Conservation (phyloP, 2,329 filamentous ascomycete species). For the Epichloe coenophiala region DNA sequence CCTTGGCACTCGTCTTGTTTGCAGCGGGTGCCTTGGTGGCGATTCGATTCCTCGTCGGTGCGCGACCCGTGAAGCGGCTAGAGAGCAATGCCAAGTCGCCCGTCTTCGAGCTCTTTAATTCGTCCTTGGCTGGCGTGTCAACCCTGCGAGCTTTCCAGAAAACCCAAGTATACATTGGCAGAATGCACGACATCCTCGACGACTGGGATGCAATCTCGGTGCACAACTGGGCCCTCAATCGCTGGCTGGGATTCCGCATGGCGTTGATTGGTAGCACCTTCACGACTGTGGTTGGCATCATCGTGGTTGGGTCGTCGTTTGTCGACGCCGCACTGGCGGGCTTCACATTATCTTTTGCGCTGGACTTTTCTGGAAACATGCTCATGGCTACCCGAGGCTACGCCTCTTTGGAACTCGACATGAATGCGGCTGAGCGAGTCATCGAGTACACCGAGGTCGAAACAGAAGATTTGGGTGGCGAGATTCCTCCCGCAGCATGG, state of each 20-base stretch:
- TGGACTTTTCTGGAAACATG: conserved; percentile 52
- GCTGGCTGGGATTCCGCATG: conserved; percentile 67
- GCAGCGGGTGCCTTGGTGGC: conserved; percentile 44
- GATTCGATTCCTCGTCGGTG: conserved; percentile 51
- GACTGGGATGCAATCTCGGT: conserved; percentile 51
- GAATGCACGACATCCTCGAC: conserved; percentile 59
- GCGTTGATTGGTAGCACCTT: conserved; percentile 56
- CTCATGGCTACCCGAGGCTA: conserved; percentile 56
- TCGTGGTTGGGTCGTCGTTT: conserved; percentile 46
- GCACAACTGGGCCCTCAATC: conserved; percentile 59
- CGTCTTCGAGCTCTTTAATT: conserved; percentile 68
- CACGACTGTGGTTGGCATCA: conserved; percentile 46
- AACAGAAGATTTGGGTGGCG: conserved; percentile 51
- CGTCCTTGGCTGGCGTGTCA: conserved; percentile 55
- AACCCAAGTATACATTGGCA: conserved; percentile 48
- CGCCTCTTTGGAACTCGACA: conserved; percentile 59
- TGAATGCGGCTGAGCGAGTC: conserved; percentile 67
- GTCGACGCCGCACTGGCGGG: conserved; percentile 61
- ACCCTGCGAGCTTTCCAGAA: conserved; percentile 69
- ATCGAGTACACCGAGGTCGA: conserved; percentile 59
- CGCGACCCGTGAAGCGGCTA: conserved; percentile 62
- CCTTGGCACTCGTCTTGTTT: conserved; percentile 46
- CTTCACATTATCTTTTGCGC: conserved; percentile 56
- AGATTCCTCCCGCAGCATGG: conserved; percentile 56
- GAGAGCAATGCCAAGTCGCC: conserved; percentile 68